Percentiles rank a stretch among this genome's conserved stretches.
phyloP scores from a whole-genome alignment of 2,329 filamentous ascomycete species.

The Leptodontidium sp. region DNA sequence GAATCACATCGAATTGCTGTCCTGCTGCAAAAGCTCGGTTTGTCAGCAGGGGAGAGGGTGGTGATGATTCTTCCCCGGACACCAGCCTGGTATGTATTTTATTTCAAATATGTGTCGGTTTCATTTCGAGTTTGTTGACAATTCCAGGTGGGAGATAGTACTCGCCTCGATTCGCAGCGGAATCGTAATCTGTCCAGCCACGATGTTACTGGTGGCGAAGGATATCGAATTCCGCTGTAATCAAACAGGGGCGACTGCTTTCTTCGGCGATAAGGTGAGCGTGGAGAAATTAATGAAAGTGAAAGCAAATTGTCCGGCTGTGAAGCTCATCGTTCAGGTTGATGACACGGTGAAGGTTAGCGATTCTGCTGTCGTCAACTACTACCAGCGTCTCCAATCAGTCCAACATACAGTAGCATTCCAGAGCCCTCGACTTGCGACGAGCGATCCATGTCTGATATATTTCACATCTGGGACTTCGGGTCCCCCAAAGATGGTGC shows the following conservation, averaged over 20 bases:
- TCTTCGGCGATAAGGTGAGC: constrained; percentile 49
- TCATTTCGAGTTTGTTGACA: neutral
- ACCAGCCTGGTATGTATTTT: constrained; percentile 44
- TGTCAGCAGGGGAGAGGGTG: constrained; percentile 47
- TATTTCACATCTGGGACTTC: constrained; percentile 53
- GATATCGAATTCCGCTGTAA: constrained; percentile 51
- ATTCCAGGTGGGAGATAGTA: constrained; percentile 50
- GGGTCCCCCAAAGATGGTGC: constrained; percentile 52
- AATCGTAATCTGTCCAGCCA: constrained; percentile 50
- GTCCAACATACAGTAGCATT: neutral
- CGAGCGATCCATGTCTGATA: constrained; percentile 42
- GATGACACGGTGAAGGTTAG: constrained; percentile 12
- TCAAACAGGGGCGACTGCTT: constrained; percentile 47
- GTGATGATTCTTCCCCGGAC: constrained; percentile 50
- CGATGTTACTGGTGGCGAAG: constrained; percentile 49
- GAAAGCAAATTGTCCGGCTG: constrained; percentile 44
- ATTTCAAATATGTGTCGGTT: too few species aligned
- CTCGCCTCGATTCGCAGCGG: constrained; percentile 49
- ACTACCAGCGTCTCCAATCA: constrained; percentile 8
- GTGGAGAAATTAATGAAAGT: constrained; percentile 48
- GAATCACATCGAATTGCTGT: constrained; percentile 49
- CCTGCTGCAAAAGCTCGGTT: constrained; percentile 46
- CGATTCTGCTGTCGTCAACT: neutral
- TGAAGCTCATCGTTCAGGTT: constrained; percentile 48
- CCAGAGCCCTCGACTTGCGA: neutral